Evolutionary conservation across 805 yeast species (phyloP).

Genomic region (Sugiyamaella boreocaroliniensis): DNA sequence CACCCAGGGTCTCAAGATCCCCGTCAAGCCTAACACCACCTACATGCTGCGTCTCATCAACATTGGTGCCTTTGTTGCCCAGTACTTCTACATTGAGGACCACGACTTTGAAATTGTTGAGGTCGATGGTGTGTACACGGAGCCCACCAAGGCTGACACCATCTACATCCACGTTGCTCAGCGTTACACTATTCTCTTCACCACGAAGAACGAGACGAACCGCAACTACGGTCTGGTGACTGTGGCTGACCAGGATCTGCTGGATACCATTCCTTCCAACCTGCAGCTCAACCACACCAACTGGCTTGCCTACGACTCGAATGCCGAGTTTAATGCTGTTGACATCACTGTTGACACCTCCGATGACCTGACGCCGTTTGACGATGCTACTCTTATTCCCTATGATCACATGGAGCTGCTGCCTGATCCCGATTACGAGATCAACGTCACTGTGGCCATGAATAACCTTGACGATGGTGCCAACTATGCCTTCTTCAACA

Average conservation of each 20-base stretch:
- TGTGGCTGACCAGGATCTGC: slow-evolving; percentile 72
- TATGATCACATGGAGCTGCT: slow-evolving; percentile 45
- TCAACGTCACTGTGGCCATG: slow-evolving; percentile 74
- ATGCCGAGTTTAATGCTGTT: slow-evolving; percentile 42
- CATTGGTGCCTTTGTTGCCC: slow-evolving; percentile 88
- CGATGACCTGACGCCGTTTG: slow-evolving; percentile 47
- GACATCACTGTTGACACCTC: slow-evolving; percentile 32
- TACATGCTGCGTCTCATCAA: slow-evolving; percentile 76
- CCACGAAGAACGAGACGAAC: slow-evolving; percentile 56
- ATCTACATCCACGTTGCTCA: slow-evolving; percentile 86
- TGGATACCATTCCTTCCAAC: slow-evolving; percentile 64
- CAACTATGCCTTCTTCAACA: slow-evolving; percentile 95
- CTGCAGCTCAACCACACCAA: slow-evolving; percentile 68
- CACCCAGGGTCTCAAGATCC: slow-evolving; percentile 48
- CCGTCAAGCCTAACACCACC: slow-evolving; percentile 77
- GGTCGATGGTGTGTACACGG: slow-evolving; percentile 84
- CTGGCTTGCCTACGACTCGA: slow-evolving; percentile 52
- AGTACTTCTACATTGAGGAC: slow-evolving; percentile 81
- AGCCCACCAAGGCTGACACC: slow-evolving; percentile 61
- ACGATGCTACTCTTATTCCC: slow-evolving; percentile 76
- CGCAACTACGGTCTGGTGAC: slow-evolving; percentile 79
- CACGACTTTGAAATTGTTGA: slow-evolving; percentile 83
- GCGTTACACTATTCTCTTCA: slow-evolving; percentile 74
- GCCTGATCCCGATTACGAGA: slow-evolving; percentile 58
- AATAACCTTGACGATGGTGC: slow-evolving; percentile 78